phyloP scores from a whole-genome alignment of 2,329 filamentous ascomycete species.

The Thelonectria olida region DNA sequence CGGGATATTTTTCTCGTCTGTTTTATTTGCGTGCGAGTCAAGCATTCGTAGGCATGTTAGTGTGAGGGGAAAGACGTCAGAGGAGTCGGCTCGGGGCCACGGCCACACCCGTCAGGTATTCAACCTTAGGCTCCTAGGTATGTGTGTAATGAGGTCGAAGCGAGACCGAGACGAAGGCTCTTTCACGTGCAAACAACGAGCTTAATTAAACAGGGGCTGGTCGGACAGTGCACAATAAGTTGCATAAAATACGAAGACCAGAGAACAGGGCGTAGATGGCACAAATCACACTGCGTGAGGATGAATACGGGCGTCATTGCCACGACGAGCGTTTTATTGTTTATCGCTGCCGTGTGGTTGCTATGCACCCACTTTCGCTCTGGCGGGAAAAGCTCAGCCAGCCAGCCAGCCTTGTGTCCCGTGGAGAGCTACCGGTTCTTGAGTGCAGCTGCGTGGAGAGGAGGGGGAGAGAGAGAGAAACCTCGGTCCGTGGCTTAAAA shows the following conservation, averaged over 20 bases:
- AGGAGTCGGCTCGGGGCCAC: neutral
- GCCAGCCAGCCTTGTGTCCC: constrained; percentile 3
- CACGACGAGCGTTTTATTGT: neutral
- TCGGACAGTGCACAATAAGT: too few species aligned
- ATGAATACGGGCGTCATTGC: neutral
- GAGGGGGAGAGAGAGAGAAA: constrained; percentile 2
- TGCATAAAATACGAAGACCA: neutral
- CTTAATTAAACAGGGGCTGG: too few species aligned
- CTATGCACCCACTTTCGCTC: constrained; percentile 19
- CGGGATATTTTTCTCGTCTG: neutral
- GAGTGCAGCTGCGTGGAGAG: neutral
- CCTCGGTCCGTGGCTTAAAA: constrained; percentile 18
- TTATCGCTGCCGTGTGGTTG: constrained; percentile 16
- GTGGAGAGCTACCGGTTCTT: constrained; percentile 10
- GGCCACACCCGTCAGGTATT: too few species aligned
- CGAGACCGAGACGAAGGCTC: too few species aligned
- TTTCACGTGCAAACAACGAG: neutral
- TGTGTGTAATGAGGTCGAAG: neutral
- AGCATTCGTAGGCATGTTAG: neutral
- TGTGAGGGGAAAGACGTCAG: neutral
- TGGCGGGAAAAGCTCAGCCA: constrained; percentile 8
- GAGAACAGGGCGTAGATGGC: too few species aligned
- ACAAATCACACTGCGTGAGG: too few species aligned
- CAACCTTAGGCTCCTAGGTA: too few species aligned
- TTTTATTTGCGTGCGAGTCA: too few species aligned